A percentile compares a stretch with the other conserved stretches of the same genome.
phyloP scores from a whole-genome alignment of 2,329 filamentous ascomycete species.

The Nannizziopsis barbatae region DNA sequence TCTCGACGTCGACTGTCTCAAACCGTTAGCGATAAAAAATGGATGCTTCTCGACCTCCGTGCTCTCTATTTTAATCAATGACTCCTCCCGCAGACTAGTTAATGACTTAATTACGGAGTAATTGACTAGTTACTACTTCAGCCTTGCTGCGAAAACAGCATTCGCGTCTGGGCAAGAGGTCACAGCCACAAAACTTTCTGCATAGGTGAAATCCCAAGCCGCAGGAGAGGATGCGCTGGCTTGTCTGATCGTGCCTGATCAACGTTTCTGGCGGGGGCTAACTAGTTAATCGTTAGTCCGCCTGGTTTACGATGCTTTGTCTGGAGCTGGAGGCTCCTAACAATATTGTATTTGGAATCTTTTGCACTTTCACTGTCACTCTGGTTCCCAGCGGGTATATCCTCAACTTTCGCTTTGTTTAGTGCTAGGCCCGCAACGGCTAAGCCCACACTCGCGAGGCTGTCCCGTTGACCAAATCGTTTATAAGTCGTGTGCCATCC shows the following conservation, averaged over 20 bases:
- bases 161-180: neutral
- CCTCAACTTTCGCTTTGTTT: too few species aligned
- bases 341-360: too few species aligned
- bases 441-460: too few species aligned
- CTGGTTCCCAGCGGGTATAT: too few species aligned
- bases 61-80: too few species aligned
- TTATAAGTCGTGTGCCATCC: neutral
- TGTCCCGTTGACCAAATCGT: too few species aligned
- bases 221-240: neutral
- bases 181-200: slow-evolving; percentile 4
- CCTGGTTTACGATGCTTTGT: neutral
- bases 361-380: too few species aligned
- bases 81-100: neutral
- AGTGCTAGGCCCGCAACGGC: too few species aligned
- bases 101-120: too few species aligned
- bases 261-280: neutral
- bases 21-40: neutral
- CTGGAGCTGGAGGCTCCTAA: too few species aligned
- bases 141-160: neutral
- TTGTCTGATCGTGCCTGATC: neutral
- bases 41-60: too few species aligned
- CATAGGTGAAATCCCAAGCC: neutral
- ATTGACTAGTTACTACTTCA: neutral
- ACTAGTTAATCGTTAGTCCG: neutral
- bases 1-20: neutral